Evolutionary conservation across 345 rosid genomes (phyloP).

Genomic region (Aquilaria sinensis): DNA sequence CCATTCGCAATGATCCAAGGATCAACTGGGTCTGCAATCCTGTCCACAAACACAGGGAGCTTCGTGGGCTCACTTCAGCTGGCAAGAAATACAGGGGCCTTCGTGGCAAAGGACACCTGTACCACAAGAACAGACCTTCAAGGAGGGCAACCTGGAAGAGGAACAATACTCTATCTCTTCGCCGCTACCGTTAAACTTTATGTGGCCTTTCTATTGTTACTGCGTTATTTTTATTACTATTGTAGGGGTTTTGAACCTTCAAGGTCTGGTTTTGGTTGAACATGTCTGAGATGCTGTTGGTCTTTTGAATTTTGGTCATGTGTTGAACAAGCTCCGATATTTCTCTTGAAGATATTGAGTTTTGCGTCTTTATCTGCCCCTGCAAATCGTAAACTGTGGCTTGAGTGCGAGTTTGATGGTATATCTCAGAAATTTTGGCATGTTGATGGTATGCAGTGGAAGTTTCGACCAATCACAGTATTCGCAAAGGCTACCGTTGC

Average conservation of each 20-base stretch:
- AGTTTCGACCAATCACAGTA: no score
- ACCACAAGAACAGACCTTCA: slow-evolving; percentile 76
- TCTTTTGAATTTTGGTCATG: slow-evolving; percentile 5
- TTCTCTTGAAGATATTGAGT: no score
- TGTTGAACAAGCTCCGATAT: neutral
- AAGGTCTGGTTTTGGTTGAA: neutral
- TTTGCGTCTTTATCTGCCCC: no score
- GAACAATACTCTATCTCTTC: slow-evolving; percentile 51
- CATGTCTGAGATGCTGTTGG: neutral
- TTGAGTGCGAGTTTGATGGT: no score
- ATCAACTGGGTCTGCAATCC: slow-evolving; percentile 88
- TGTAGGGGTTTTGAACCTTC: slow-evolving; percentile 1
- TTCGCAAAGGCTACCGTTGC: no score
- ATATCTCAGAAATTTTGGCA: no score
- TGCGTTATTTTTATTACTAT: slow-evolving; percentile 11
- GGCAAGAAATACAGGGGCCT: slow-evolving; percentile 86
- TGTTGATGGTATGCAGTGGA: no score
- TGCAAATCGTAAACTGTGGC: no score
- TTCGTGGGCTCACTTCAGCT: slow-evolving; percentile 77
- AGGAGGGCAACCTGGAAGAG: slow-evolving; percentile 85
- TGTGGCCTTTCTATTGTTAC: slow-evolving; percentile 13
- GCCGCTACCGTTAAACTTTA: slow-evolving; percentile 46
- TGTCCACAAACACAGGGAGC: slow-evolving; percentile 81
- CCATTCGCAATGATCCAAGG: slow-evolving; percentile 68
- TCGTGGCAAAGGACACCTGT: slow-evolving; percentile 67